phyloP scores from a whole-genome alignment of 176 grass and related monocot genomes.

The Ensete glaucum region DNA sequence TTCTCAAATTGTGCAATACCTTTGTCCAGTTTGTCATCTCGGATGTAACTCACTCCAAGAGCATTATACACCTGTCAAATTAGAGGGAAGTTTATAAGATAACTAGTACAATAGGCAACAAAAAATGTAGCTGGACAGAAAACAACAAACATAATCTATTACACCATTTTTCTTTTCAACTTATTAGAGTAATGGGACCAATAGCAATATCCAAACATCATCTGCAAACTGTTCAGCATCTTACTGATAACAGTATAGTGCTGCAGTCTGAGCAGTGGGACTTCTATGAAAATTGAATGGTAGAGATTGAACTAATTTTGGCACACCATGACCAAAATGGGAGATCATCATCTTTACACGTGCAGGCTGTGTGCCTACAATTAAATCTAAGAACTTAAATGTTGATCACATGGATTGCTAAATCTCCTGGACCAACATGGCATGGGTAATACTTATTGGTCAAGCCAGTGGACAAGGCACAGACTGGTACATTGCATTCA shows the following conservation, averaged over 20 bases:
- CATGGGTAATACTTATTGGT: no score
- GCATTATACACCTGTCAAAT: conserved; percentile 77
- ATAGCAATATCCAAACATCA: neutral
- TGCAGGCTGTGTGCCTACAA: no score
- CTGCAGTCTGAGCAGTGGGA: neutral
- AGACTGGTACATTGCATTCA: no score
- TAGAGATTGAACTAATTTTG: neutral
- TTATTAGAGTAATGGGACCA: neutral
- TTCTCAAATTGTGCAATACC: conserved; percentile 70
- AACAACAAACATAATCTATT: neutral
- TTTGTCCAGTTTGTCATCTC: conserved; percentile 72
- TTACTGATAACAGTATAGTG: neutral
- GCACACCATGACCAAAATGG: no score
- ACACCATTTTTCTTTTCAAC: neutral
- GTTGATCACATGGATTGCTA: no score
- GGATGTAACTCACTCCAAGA: conserved; percentile 76
- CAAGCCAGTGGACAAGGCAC: no score
- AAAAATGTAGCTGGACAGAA: neutral
- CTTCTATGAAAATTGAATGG: neutral
- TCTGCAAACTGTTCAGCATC: neutral
- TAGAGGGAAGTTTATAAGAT: neutral
- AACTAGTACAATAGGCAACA: neutral
- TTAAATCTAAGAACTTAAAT: no score
- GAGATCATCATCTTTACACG: no score
- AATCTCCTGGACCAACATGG: no score